Evolutionary conservation across 495 filamentous ascomycete genomes (phyloP), one percentile per base, ranked within the genome.

Genomic region (Annulohypoxylon stygium): DNA sequence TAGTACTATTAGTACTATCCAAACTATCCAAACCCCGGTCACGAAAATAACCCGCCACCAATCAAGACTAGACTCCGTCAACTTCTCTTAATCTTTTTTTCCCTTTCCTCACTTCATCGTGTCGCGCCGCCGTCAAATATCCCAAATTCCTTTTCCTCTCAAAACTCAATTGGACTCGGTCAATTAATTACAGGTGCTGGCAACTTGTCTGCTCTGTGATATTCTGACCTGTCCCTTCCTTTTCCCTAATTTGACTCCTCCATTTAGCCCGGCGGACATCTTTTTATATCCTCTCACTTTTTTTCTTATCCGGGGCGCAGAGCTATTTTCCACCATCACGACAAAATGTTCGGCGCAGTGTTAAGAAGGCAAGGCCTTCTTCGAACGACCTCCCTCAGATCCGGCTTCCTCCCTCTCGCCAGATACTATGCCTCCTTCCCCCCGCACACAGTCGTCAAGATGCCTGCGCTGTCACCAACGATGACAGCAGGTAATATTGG

Each of bases 401-500:
- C 78, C 65, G 79, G 81, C 23, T 70, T 86, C 65, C 72, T 84
- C 57, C 83, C 78, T 73, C 80, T 88, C 26, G 83, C 84, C 78
- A 83, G 87, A 87, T 88, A 86, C 78, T 89, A 88, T 76, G 86
- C 87, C 70, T 86, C 86, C 30, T 99, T 93, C 84, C 97, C 97
- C 69, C 90, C 94, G 47, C 96, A 99, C 84, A 94, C 91, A 63
- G 86, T 98, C 81, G 90, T 99, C 83, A 95, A 89, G 87, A 99
- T 99, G 97, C 97, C 97, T 45, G 97, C 97, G 64, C 84, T 99
- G 78, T 98, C 97, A 48, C 97, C 97, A 36, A 99, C 97, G 59
- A 99, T 99, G 97, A 93, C 91, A 41, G 86, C 92, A 54, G 97
- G 97, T 74, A 97, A 97, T 84, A 97, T 99, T 83, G 97, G 97